These are phyloP conservation scores for Hygrocybe coccinea DNA, from an alignment of 768 basidiomycete species.

Conservation along the genomic window DNA sequence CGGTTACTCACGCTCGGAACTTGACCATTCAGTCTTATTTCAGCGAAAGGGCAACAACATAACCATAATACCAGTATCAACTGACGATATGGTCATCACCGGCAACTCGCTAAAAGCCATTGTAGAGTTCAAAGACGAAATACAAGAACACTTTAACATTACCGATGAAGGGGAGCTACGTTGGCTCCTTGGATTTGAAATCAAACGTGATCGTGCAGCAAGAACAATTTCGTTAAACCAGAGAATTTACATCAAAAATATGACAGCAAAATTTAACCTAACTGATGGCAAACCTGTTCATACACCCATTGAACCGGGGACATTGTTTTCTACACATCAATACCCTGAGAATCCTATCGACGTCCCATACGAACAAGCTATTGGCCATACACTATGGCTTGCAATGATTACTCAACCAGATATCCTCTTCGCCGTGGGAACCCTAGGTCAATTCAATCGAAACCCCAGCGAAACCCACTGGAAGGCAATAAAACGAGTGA, in stretches of 20 bases:
- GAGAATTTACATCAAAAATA: slow-evolving; percentile 25
- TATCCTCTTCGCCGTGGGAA: slow-evolving; percentile 23
- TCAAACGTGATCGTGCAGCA: slow-evolving; percentile 10
- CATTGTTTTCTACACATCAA: slow-evolving; percentile 11
- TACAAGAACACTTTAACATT: slow-evolving; percentile 22
- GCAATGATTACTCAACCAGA: slow-evolving; percentile 29
- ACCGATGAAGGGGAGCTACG: slow-evolving; percentile 25
- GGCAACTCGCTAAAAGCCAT: slow-evolving; percentile 10
- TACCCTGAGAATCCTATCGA: slow-evolving; percentile 22
- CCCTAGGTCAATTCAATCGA: slow-evolving; percentile 24
- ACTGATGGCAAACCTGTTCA: slow-evolving; percentile 22
- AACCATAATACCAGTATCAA: slow-evolving; percentile 13
- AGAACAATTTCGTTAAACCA: slow-evolving; percentile 23
- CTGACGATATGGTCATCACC: slow-evolving; percentile 24
- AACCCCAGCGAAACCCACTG: slow-evolving; percentile 6
- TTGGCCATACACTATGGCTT: slow-evolving; percentile 32
- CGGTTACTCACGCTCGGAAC: slow-evolving; percentile 11
- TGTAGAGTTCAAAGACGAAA: slow-evolving; percentile 12
- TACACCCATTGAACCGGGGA: slow-evolving; percentile 20
- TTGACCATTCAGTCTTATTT: slow-evolving; percentile 20
- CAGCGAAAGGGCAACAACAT: slow-evolving; percentile 5
- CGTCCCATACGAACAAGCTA: slow-evolving; percentile 22
- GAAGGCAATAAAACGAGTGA: not conserved
- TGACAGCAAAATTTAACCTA: slow-evolving; percentile 23
- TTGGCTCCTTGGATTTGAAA: slow-evolving; percentile 29